phyloP scores from a whole-genome alignment of 2,329 filamentous ascomycete genomes.

The Aspergillus awamori region DNA sequence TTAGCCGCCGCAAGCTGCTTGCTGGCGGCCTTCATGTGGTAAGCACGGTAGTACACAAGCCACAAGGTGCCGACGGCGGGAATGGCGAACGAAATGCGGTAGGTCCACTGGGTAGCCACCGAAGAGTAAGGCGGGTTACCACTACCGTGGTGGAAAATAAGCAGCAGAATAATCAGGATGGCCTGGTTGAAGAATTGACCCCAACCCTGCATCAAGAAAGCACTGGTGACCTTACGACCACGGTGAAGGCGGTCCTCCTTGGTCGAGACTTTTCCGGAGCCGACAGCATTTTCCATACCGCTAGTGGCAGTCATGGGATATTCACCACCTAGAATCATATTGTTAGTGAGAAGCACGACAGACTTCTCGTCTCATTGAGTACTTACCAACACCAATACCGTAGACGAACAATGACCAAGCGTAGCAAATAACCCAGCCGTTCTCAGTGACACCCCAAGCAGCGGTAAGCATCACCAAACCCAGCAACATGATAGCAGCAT shows the following conservation, averaged over 20 bases:
- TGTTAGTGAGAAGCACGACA: background rate
- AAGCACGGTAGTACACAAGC: slow-evolving; percentile 95
- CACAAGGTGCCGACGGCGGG: slow-evolving; percentile 88
- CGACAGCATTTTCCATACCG: slow-evolving; percentile 87
- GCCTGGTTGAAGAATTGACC: slow-evolving; percentile 95
- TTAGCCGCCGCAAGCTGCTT: slow-evolving; percentile 82
- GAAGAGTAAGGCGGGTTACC: slow-evolving; percentile 76
- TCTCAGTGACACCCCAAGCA: slow-evolving; percentile 81
- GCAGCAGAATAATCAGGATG: slow-evolving; percentile 79
- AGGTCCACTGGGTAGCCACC: slow-evolving; percentile 82
- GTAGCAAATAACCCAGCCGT: slow-evolving; percentile 98
- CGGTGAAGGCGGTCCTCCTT: slow-evolving; percentile 92
- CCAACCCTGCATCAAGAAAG: slow-evolving; percentile 98
- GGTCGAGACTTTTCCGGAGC: slow-evolving; percentile 84
- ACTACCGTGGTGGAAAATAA: slow-evolving; percentile 82
- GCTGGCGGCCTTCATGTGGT: slow-evolving; percentile 87
- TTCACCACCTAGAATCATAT: slow-evolving; percentile 70
- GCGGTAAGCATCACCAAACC: slow-evolving; percentile 90
- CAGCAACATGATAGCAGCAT: slow-evolving; percentile 90
- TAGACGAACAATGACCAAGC: slow-evolving; percentile 94
- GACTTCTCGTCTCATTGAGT: background rate
- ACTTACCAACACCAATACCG: slow-evolving; percentile 59
- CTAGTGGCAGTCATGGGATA: slow-evolving; percentile 97
- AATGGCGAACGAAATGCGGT: slow-evolving; percentile 88
- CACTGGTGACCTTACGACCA: slow-evolving; percentile 91